phyloP scores from a whole-genome alignment of 23 red algal species.

The Gracilaria vermiculophylla region DNA sequence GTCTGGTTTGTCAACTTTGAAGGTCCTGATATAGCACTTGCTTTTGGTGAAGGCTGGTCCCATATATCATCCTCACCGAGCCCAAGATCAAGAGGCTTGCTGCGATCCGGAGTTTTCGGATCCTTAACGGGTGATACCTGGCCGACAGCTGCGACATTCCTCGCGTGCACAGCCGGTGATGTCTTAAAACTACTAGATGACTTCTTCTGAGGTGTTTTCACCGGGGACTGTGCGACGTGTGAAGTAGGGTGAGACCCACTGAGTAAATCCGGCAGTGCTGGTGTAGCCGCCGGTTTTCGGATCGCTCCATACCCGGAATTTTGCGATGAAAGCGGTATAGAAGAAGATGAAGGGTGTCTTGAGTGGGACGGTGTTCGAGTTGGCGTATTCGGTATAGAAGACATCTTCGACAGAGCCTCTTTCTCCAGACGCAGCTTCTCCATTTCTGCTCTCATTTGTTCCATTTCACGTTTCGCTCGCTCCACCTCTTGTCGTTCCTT shows the following conservation, averaged over 20 bases:
- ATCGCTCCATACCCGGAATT: background rate
- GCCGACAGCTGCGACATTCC: background rate
- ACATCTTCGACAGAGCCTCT: slow-evolving; percentile 7
- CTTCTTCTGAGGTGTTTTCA: background rate
- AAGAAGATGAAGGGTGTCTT: background rate
- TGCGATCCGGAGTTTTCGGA: background rate
- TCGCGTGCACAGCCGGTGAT: background rate
- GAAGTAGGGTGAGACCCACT: background rate
- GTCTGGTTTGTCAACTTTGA: background rate
- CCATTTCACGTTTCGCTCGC: slow-evolving; percentile 55
- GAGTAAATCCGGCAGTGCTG: background rate
- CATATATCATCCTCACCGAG: slow-evolving; percentile 62
- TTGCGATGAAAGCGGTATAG: background rate
- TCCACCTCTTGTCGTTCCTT: slow-evolving; percentile 49
- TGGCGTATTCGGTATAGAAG: background rate
- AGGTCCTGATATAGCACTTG: slow-evolving; percentile 16
- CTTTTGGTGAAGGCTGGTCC: slow-evolving; percentile 66
- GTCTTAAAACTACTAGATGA: background rate
- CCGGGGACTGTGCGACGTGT: background rate
- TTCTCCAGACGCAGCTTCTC: slow-evolving; percentile 58
- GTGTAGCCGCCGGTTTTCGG: background rate
- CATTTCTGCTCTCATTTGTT: slow-evolving; percentile 65
- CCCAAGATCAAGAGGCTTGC: slow-evolving; percentile 12
- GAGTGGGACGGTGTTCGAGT: background rate
- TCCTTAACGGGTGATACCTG: background rate